Base-by-base conservation (phyloP, 805 yeast species). In the Zygoascus biomembranicola region DNA sequence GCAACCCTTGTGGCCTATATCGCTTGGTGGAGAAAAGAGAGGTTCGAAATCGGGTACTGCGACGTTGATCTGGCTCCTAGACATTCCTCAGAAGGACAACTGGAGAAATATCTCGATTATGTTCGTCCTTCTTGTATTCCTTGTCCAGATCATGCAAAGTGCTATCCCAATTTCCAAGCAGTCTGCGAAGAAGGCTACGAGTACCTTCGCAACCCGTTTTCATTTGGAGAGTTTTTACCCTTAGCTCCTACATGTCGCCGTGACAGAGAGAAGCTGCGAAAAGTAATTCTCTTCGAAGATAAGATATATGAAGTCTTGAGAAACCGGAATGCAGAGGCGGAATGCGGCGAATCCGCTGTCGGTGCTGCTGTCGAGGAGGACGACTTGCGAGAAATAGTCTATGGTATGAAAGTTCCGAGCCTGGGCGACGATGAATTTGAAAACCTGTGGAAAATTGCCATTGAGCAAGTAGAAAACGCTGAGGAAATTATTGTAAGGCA, bases 101-200 rank as follows among this genome's bases (percentile, higher is more conserved):
- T 52, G 32, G 60, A 46, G 23, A 11, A 43, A 43, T 68, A 71
- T 53, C 66, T 85, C 53, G 78, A 77, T 49, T 54, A 63, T 0
- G 65, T 76, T 49, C 76, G 76, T 49, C 95, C 95, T 2, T 46
- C 59, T 0, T 92, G 99, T 70, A 69, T 78, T 3, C 78, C 78
- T 26, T 92, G 98, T 65, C 97, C 98, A 1, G 77, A 75, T 2
- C 83, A 90, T 69, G 94, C 90, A 0, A 73, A 79, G 41, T 92
- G 98, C 69, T 80, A 76, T 58, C 79, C 81, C 23, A 65, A 75
- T 46, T 72, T 85, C 61, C 72, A 76, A 50, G 63, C 87, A 8
- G 81, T 77, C 53, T 92, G 99, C 68, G 82, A 79, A 60, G 82
- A 81, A 46, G 95, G 84, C 53, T 86, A 73, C 63, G 66, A 78